phyloP scores from a whole-genome alignment of 2,329 filamentous ascomycete species.

The Rhexocercosporidium sp. region DNA sequence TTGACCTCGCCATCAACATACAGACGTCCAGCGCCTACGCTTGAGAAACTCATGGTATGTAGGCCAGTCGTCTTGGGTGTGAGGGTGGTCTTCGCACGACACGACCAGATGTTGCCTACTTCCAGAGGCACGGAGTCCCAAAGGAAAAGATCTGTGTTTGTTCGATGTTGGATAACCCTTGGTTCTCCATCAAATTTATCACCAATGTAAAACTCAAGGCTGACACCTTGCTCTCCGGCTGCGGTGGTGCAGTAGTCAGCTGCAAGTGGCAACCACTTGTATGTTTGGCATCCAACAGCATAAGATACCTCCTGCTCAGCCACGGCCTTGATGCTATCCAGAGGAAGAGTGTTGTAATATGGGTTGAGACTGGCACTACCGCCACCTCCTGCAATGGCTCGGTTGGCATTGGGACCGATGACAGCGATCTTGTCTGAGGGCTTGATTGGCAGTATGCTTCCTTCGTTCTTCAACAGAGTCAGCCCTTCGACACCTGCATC shows the following conservation, averaged over 20 bases:
- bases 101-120: slow-evolving; percentile 66
- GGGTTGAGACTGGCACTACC: slow-evolving; percentile 72
- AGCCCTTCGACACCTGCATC: slow-evolving; percentile 66
- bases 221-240: slow-evolving; percentile 63
- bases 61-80: slow-evolving; percentile 63
- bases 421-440: slow-evolving; percentile 63
- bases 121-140: slow-evolving; percentile 71
- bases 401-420: slow-evolving; percentile 71
- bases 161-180: slow-evolving; percentile 61
- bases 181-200: slow-evolving; percentile 66
- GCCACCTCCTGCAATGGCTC: slow-evolving; percentile 70
- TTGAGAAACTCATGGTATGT: slow-evolving; percentile 72
- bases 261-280: slow-evolving; percentile 69
- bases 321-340: slow-evolving; percentile 63
- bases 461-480: slow-evolving; percentile 68
- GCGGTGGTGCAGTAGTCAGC: slow-evolving; percentile 62
- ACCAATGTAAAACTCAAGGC: slow-evolving; percentile 67
- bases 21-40: slow-evolving; percentile 66
- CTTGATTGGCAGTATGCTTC: slow-evolving; percentile 61
- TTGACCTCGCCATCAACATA: slow-evolving; percentile 64
- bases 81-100: slow-evolving; percentile 55
- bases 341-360: slow-evolving; percentile 69
- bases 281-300: slow-evolving; percentile 65
- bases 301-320: slow-evolving; percentile 62
- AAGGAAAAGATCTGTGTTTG: slow-evolving; percentile 70